These are phyloP conservation scores for Diaporthe amygdali DNA, from an alignment of 2,329 filamentous ascomycete species.

Conservation along the genomic window DNA sequence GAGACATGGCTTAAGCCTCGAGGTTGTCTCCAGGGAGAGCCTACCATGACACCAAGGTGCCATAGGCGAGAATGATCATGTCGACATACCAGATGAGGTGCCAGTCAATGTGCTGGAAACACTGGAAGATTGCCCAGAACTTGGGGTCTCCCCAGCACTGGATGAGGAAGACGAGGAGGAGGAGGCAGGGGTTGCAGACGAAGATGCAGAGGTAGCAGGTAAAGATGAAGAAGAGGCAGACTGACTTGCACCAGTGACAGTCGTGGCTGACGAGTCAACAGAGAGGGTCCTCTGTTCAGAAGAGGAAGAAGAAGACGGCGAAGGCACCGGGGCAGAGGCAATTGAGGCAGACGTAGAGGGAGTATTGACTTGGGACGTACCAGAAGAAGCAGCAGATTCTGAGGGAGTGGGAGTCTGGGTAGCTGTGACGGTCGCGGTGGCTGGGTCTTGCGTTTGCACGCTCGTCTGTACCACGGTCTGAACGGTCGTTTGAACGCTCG, in stretches of 20 bases:
- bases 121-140: neutral
- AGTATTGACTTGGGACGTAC: slow-evolving; percentile 34
- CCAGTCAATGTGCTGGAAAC: slow-evolving; percentile 12
- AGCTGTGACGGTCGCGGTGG: slow-evolving; percentile 33
- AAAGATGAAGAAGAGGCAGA: slow-evolving; percentile 29
- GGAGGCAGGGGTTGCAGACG: neutral
- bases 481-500: neutral
- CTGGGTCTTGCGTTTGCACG: slow-evolving; percentile 29
- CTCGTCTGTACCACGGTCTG: slow-evolving; percentile 30
- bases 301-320: slow-evolving; percentile 28
- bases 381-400: slow-evolving; percentile 31
- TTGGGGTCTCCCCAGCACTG: neutral
- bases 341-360: slow-evolving; percentile 28
- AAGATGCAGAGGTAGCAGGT: neutral
- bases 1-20: neutral
- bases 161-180: slow-evolving; percentile 25
- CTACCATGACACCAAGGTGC: neutral
- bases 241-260: slow-evolving; percentile 28
- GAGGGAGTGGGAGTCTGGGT: slow-evolving; percentile 26
- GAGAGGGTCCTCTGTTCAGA: slow-evolving; percentile 16
- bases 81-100: slow-evolving; percentile 18
- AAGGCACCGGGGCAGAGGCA: slow-evolving; percentile 25
- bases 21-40: neutral
- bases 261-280: slow-evolving; percentile 24
- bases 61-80: neutral